These are phyloP conservation scores for Limnomonas spitsbergensis DNA, from an alignment of 139 green algal genomes.

Conservation along the genomic window DNA sequence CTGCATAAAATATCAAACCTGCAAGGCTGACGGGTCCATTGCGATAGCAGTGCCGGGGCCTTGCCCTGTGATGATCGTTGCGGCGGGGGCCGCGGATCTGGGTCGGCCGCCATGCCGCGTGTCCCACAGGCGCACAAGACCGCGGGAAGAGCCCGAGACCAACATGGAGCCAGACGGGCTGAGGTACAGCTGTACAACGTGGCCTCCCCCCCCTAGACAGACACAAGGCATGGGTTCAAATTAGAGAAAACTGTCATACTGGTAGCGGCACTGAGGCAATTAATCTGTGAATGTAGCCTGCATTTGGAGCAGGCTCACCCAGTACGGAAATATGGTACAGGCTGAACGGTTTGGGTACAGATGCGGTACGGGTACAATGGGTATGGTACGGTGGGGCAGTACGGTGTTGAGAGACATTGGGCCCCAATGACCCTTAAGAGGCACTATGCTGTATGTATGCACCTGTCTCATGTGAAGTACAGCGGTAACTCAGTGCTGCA, in stretches of 20 bases:
- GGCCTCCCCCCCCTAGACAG: background rate
- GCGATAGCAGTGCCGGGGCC: no score
- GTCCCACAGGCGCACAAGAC: background rate
- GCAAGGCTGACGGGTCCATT: no score
- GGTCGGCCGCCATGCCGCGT: background rate
- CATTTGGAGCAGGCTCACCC: no score
- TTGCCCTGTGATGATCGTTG: background rate
- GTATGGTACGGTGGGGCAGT: background rate
- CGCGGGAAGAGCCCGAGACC: background rate
- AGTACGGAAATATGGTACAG: no score
- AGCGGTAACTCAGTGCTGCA: background rate
- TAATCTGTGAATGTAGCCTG: background rate
- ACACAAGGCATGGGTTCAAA: background rate
- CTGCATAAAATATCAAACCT: no score
- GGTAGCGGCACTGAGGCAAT: background rate
- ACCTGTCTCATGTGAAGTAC: background rate
- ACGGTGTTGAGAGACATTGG: background rate
- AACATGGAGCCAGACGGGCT: background rate
- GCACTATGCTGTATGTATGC: background rate
- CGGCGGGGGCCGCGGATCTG: background rate
- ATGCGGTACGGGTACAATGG: no score
- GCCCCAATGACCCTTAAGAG: background rate
- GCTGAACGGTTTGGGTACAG: no score
- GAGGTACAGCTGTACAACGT: background rate
- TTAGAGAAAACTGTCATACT: background rate